Evolutionary conservation across 2,329 filamentous ascomycete genomes (phyloP).

Genomic region (Phialocephala subalpina): DNA sequence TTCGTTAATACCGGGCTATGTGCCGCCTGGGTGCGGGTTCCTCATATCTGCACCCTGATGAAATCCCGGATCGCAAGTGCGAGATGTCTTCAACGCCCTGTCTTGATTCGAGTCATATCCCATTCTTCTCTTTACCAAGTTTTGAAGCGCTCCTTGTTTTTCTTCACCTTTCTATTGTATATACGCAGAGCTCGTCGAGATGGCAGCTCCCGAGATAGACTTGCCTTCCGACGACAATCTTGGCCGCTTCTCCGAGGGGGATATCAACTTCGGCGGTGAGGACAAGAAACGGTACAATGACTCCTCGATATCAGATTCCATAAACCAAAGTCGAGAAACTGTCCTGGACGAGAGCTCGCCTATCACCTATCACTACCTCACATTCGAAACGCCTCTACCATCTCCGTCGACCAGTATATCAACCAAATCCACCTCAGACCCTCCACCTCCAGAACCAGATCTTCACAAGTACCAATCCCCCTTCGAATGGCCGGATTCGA

Average conservation of each 20-base stretch:
- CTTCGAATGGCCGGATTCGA: conserved; percentile 72
- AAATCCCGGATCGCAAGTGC: conserved; percentile 5
- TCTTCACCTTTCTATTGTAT: not conserved
- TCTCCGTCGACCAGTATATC: conserved; percentile 32
- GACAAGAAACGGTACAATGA: conserved; percentile 19
- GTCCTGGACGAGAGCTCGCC: conserved; percentile 30
- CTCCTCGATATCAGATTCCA: conserved; percentile 18
- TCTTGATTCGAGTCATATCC: not conserved
- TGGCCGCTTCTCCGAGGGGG: conserved; percentile 24
- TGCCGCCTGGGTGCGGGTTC: not conserved
- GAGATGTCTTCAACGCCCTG: not conserved
- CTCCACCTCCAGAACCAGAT: conserved; percentile 65
- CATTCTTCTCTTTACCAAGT: not conserved
- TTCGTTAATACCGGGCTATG: not conserved
- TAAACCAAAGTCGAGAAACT: conserved; percentile 12
- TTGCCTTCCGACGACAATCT: conserved; percentile 29
- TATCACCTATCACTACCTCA: conserved; percentile 43
- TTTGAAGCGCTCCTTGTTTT: not conserved
- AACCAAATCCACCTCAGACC: conserved; percentile 11
- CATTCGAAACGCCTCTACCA: conserved; percentile 41
- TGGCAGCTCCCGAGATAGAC: conserved; percentile 31
- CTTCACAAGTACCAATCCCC: conserved; percentile 74
- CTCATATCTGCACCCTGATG: not conserved
- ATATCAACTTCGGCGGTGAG: conserved; percentile 15
- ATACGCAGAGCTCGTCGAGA: conserved; percentile 15